These are phyloP conservation scores for Chionographis japonica DNA, from an alignment of 106 monocot genomes.

Conservation along the genomic window DNA sequence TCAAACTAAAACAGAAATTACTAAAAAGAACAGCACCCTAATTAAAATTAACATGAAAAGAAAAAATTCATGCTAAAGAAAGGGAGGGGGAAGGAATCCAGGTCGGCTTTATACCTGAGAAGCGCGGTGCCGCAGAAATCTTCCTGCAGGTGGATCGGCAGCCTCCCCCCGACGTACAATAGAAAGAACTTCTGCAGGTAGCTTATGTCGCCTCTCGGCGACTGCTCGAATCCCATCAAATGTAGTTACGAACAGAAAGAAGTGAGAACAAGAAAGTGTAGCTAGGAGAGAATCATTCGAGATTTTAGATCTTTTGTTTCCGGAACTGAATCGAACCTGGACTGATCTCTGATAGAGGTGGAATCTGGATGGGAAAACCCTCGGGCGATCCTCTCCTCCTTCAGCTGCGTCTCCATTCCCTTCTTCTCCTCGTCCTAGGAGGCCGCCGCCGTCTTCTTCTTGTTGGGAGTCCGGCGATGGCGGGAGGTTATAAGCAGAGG, in stretches of 20 bases:
- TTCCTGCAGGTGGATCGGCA: conserved; percentile 77
- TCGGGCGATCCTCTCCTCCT: not conserved
- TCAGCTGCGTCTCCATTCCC: not conserved
- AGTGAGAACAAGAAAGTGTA: not conserved
- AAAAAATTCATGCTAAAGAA: not conserved
- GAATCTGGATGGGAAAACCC: conserved; percentile 2
- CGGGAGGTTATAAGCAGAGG: conserved; percentile 11
- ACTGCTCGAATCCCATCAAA: conserved; percentile 21
- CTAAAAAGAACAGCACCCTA: not conserved
- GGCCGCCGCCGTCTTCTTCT: not conserved
- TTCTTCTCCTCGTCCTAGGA: not conserved
- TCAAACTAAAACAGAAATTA: not conserved
- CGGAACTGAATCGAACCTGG: not conserved
- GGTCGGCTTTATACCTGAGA: conserved; percentile 41
- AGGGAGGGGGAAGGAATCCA: not conserved
- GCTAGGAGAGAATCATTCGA: not conserved
- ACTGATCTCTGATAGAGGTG: conserved; percentile 12
- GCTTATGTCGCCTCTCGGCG: conserved; percentile 90
- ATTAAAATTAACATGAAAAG: not conserved
- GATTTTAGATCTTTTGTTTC: not conserved
- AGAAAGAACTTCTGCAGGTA: conserved; percentile 93
- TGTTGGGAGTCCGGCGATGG: not conserved
- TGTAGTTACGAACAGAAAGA: not conserved
- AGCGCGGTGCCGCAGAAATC: conserved; percentile 95
- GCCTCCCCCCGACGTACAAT: conserved; percentile 82